Evolutionary conservation across 306 rosid species (phyloP).

Genomic region (Acmispon strigosus): DNA sequence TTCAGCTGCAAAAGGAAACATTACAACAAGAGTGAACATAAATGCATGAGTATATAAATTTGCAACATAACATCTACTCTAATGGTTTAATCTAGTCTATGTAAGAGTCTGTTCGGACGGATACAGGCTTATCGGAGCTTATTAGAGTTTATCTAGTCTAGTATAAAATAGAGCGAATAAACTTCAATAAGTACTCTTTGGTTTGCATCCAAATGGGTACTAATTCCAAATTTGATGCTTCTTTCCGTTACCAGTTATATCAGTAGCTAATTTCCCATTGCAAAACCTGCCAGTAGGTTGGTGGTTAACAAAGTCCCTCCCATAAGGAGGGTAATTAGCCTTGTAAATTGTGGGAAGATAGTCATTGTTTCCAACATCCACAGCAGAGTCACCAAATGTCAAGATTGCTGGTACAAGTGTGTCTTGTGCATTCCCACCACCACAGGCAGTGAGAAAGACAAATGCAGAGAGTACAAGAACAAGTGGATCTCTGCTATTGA

Average conservation of each 20-base stretch:
- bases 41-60: too few species aligned
- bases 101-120: too few species aligned
- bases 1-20: slow-evolving; percentile 49
- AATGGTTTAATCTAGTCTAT: too few species aligned
- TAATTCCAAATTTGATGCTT: neutral
- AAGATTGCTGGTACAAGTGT: slow-evolving; percentile 74
- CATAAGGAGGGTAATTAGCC: slow-evolving; percentile 95
- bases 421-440: slow-evolving; percentile 57
- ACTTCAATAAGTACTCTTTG: too few species aligned
- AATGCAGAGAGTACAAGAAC: slow-evolving; percentile 36
- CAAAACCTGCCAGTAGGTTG: slow-evolving; percentile 92
- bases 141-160: too few species aligned
- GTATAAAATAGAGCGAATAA: too few species aligned
- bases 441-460: slow-evolving; percentile 24
- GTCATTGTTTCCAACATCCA: slow-evolving; percentile 89
- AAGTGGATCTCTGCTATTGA: slow-evolving; percentile 25
- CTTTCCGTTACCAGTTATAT: slow-evolving; percentile 59
- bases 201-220: too few species aligned
- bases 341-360: slow-evolving; percentile 68
- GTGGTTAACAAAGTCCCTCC: slow-evolving; percentile 79
- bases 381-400: slow-evolving; percentile 88
- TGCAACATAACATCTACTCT: too few species aligned
- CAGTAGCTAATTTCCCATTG: slow-evolving; percentile 93
- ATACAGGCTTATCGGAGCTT: too few species aligned
- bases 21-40: slow-evolving; percentile 17